Evolutionary conservation across 1,284 basidiomycete genomes (phyloP).

Genomic region (Trichosporon sp.): DNA sequence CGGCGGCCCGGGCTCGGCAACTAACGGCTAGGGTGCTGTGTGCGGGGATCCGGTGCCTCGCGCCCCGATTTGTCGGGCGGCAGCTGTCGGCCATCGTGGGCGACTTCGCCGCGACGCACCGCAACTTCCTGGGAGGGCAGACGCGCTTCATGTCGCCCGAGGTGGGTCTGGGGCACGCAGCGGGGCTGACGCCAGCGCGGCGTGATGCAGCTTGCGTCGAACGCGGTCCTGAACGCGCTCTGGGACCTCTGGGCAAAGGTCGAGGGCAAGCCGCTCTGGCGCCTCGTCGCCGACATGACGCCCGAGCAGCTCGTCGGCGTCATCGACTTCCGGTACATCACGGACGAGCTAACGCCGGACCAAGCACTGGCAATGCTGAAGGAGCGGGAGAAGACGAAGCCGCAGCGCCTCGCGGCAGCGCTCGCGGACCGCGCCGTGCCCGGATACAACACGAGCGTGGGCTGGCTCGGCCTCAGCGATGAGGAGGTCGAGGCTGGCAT

Average conservation of each 20-base stretch:
- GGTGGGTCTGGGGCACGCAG: conserved; percentile 60
- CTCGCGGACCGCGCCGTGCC: conserved; percentile 36
- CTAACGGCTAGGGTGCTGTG: conserved; percentile 23
- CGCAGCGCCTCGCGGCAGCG: conserved; percentile 66
- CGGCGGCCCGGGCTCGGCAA: conserved; percentile 51
- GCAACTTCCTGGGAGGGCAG: conserved; percentile 26
- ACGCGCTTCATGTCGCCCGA: conserved; percentile 45
- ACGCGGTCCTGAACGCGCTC: conserved; percentile 52
- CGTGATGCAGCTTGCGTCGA: conserved; percentile 54
- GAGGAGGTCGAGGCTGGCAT: conserved; percentile 80
- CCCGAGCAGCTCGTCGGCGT: conserved; percentile 76
- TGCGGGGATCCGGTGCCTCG: conserved; percentile 24
- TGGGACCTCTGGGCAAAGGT: conserved; percentile 53
- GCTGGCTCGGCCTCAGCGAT: conserved; percentile 74
- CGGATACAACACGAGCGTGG: conserved; percentile 72
- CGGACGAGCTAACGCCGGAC: conserved; percentile 81
- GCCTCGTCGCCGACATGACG: conserved; percentile 52
- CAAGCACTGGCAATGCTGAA: conserved; percentile 78
- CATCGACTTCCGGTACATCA: conserved; percentile 81
- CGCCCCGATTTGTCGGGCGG: conserved; percentile 26
- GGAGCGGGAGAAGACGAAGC: conserved; percentile 66
- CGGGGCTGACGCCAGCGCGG: conserved; percentile 58
- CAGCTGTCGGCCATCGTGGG: conserved; percentile 20
- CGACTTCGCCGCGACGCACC: conserved; percentile 25
- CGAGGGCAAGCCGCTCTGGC: conserved; percentile 54